Percentiles rank a stretch among this genome's conserved stretches.
These are phyloP conservation scores for Oryza glaberrima DNA, from an alignment of 176 grass and related monocot species.

Conservation along the genomic window DNA sequence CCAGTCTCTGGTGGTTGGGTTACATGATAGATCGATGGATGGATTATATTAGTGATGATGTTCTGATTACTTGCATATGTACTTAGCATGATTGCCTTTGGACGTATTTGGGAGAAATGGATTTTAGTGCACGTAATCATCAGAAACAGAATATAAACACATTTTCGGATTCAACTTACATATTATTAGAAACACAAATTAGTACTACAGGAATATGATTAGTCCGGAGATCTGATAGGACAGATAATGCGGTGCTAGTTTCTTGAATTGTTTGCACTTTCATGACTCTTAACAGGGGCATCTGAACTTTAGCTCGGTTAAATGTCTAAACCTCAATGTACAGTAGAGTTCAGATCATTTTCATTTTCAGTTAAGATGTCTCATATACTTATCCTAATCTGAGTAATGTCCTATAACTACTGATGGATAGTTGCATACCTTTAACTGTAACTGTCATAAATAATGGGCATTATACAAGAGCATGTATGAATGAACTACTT, in stretches of 20 bases:
- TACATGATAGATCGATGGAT: slow-evolving; percentile 8
- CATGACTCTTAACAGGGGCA: not conserved
- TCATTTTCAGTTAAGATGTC: not conserved
- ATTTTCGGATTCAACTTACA: not conserved
- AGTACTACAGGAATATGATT: not conserved
- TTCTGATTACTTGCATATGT: slow-evolving; percentile 22
- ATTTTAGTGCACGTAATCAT: slow-evolving; percentile 34
- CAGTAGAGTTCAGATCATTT: no score
- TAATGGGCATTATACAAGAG: not conserved
- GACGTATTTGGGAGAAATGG: slow-evolving; percentile 19
- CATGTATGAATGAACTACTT: no score
- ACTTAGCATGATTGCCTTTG: slow-evolving; percentile 24
- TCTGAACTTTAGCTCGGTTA: not conserved
- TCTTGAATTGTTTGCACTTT: not conserved
- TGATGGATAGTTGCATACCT: not conserved
- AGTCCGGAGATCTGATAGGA: not conserved
- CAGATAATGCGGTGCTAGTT: not conserved
- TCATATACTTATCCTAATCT: no score
- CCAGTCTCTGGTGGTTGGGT: slow-evolving; percentile 43
- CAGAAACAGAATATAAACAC: not conserved
- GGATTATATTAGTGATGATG: slow-evolving; percentile 22
- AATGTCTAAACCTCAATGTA: not conserved
- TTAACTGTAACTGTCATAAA: not conserved
- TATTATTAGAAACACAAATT: not conserved
- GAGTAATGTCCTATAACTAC: not conserved